A percentile compares a stretch with the other conserved stretches of the same genome.
Evolutionary conservation across 441 rosid species (phyloP).

Genomic region (Erysimum cheiri): DNA sequence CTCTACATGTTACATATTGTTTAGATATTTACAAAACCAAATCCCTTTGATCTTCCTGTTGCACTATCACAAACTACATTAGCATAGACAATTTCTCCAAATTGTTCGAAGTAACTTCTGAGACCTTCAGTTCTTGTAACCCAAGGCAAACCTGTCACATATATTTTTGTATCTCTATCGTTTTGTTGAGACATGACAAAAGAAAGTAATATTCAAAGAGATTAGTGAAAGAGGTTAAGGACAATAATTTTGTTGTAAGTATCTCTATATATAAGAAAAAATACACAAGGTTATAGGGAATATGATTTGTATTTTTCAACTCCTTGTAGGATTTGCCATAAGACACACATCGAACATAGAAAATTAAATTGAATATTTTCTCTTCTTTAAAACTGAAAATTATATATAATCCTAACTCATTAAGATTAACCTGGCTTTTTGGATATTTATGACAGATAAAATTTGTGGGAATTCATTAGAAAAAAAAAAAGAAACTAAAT

Average conservation of each 20-base stretch:
- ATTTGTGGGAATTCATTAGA: too few species aligned
- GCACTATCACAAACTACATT: constrained; percentile 57
- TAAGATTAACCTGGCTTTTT: too few species aligned
- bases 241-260: background rate
- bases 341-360: background rate
- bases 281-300: background rate
- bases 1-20: background rate
- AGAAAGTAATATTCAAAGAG: background rate
- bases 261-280: background rate
- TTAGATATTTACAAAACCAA: constrained; percentile 57
- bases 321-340: background rate
- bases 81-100: constrained; percentile 61
- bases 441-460: too few species aligned
- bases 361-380: background rate
- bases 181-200: background rate
- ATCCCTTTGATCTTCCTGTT: constrained; percentile 60
- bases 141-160: constrained; percentile 69
- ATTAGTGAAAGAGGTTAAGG: background rate
- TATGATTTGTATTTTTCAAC: background rate
- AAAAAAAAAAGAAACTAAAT: too few species aligned
- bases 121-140: constrained; percentile 54
- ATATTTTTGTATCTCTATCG: constrained; percentile 49
- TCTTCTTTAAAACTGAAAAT: background rate
- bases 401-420: too few species aligned
- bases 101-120: constrained; percentile 51